phyloP scores from a whole-genome alignment of 2,329 filamentous ascomycete genomes.

The Aspergillus sp. region DNA sequence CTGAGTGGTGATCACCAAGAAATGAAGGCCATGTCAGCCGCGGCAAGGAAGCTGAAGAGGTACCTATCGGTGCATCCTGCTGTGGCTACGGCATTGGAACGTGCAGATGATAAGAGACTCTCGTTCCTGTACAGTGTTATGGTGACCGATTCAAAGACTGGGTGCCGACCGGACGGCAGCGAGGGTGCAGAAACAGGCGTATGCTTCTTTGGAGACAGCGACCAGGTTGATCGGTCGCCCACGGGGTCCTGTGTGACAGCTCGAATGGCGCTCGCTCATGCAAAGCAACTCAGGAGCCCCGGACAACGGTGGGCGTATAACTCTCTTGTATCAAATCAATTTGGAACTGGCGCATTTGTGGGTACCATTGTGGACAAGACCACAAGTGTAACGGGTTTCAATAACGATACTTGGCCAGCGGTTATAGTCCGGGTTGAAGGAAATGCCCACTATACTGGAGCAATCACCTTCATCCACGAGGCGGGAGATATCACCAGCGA shows the following conservation, averaged over 20 bases:
- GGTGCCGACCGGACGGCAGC: slow-evolving; percentile 14
- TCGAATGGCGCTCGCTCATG: slow-evolving; percentile 37
- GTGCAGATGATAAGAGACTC: slow-evolving; percentile 34
- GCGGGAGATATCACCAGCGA: slow-evolving; percentile 23
- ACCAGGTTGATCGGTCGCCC: slow-evolving; percentile 48
- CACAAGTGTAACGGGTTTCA: slow-evolving; percentile 4
- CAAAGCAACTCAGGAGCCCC: slow-evolving; percentile 23
- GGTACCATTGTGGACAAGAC: slow-evolving; percentile 22
- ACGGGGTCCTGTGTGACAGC: slow-evolving; percentile 41
- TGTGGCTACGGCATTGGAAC: slow-evolving; percentile 22
- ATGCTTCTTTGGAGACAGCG: slow-evolving; percentile 46
- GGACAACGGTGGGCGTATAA: slow-evolving; percentile 36
- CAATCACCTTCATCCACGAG: slow-evolving; percentile 30
- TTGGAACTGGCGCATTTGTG: slow-evolving; percentile 22
- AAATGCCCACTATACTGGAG: slow-evolving; percentile 33
- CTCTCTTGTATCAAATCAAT: slow-evolving; percentile 36
- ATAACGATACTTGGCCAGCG: background rate
- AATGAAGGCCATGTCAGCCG: slow-evolving; percentile 20
- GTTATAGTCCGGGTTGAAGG: slow-evolving; percentile 34
- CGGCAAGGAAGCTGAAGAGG: slow-evolving; percentile 13
- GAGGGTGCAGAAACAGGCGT: slow-evolving; percentile 42
- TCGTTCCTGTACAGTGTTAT: slow-evolving; percentile 45
- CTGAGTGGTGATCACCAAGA: background rate
- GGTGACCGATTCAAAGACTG: slow-evolving; percentile 31
- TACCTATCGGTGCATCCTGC: slow-evolving; percentile 19